phyloP scores from a whole-genome alignment of 768 basidiomycete genomes.

The Pisolithus marmoratus region DNA sequence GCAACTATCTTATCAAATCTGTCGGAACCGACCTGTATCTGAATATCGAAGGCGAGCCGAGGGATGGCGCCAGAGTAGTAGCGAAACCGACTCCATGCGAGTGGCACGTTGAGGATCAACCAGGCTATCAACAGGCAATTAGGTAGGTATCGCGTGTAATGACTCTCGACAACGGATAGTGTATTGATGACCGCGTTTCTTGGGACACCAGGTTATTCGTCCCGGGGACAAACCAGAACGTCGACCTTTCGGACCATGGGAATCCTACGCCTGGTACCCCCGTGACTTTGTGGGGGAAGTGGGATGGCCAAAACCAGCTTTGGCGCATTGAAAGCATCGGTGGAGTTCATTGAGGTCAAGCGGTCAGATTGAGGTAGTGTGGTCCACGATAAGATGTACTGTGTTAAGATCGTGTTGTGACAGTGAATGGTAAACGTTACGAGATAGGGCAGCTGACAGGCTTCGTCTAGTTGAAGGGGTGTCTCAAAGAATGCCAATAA shows the following conservation, averaged over 20 bases:
- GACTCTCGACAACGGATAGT: not conserved
- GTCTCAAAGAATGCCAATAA: too few species aligned
- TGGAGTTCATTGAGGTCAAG: too few species aligned
- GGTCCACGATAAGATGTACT: too few species aligned
- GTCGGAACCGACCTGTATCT: conserved; percentile 17
- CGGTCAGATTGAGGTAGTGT: too few species aligned
- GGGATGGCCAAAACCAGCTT: conserved; percentile 47
- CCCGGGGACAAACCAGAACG: conserved; percentile 36
- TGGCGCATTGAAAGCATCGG: conserved; percentile 28
- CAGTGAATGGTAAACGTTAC: too few species aligned
- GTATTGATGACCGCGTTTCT: not conserved
- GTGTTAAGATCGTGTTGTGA: too few species aligned
- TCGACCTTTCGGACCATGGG: conserved; percentile 47
- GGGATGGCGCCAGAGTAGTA: conserved; percentile 38
- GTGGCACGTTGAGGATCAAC: conserved; percentile 50
- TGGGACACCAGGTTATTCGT: conserved; percentile 36
- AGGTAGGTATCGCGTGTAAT: conserved; percentile 30
- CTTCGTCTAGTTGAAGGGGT: too few species aligned
- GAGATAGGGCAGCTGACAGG: too few species aligned
- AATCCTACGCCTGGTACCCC: conserved; percentile 38
- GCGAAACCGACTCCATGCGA: conserved; percentile 30
- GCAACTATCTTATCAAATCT: conserved; percentile 40
- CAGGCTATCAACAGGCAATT: conserved; percentile 29
- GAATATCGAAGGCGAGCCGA: conserved; percentile 5
- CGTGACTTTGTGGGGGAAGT: conserved; percentile 43